Conservation (phyloP, 805 yeast species). For the Saturnispora hagleri region DNA sequence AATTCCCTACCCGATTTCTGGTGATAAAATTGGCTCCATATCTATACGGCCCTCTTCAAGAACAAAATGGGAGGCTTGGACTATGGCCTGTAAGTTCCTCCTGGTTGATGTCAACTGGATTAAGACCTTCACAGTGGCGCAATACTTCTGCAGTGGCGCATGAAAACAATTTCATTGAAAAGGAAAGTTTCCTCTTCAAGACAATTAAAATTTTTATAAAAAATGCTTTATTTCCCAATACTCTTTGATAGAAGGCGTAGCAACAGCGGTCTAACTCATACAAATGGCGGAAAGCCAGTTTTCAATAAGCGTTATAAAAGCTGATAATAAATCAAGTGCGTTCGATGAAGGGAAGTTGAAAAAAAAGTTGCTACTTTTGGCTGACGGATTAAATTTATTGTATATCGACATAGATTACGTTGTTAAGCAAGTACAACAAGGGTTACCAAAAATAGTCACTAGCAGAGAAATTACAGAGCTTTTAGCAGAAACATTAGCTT, state of each 20-base stretch:
- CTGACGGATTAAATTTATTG: constrained; percentile 31
- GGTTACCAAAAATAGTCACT: constrained; percentile 40
- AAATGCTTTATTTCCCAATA: not conserved
- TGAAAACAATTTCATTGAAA: not conserved
- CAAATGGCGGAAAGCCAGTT: not conserved
- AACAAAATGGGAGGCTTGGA: constrained; percentile 72
- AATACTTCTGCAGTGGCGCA: constrained; percentile 10
- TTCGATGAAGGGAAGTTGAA: constrained; percentile 12
- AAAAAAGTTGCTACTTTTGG: constrained; percentile 8
- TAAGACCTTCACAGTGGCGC: constrained; percentile 56
- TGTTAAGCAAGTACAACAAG: constrained; percentile 38
- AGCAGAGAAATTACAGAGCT: constrained; percentile 31
- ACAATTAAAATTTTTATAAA: not conserved
- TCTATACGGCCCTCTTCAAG: constrained; percentile 61
- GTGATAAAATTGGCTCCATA: constrained; percentile 68
- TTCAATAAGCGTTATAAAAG: not conserved
- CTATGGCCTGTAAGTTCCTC: constrained; percentile 75
- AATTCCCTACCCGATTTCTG: constrained; percentile 64
- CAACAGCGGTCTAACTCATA: not conserved
- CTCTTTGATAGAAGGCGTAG: not conserved
- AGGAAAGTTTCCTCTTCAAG: constrained; percentile 1
- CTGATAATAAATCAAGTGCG: not conserved
- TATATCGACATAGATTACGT: constrained; percentile 38
- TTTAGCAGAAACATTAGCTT: constrained; percentile 92
- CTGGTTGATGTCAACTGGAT: constrained; percentile 81